phyloP scores from a whole-genome alignment of 495 filamentous ascomycete genomes.

The Pseudevernia furfuracea region DNA sequence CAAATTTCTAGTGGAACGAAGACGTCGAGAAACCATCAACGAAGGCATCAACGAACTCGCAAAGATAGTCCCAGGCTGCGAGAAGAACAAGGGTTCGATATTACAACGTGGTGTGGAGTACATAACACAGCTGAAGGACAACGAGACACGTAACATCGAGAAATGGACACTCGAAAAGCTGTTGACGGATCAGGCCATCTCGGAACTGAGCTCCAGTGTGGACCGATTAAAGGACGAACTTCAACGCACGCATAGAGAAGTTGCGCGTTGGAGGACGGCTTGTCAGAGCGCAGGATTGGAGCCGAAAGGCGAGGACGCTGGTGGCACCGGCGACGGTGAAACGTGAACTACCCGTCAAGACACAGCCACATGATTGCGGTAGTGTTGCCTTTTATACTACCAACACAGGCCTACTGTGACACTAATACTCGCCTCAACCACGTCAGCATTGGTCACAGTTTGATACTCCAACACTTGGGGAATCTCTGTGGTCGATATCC shows the following conservation, averaged over 20 bases:
- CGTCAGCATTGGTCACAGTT: not conserved
- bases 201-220: constrained; percentile 77
- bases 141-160: constrained; percentile 85
- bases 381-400: not conserved
- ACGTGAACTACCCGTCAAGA: constrained; percentile 3
- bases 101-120: constrained; percentile 88
- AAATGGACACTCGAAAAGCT: constrained; percentile 97
- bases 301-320: constrained; percentile 14
- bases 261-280: constrained; percentile 77
- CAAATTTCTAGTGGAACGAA: constrained; percentile 68
- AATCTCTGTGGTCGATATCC: not conserved
- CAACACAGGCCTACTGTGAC: not conserved
- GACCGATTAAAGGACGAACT: constrained; percentile 81
- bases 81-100: constrained; percentile 98
- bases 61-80: constrained; percentile 94
- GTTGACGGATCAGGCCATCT: constrained; percentile 87
- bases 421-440: not conserved
- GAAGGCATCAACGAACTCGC: constrained; percentile 98
- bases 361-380: not conserved
- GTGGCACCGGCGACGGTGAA: constrained; percentile 15
- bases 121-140: constrained; percentile 89
- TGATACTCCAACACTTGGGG: not conserved
- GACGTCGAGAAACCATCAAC: constrained; percentile 96
- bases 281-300: constrained; percentile 68
- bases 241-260: constrained; percentile 64